Percentiles rank a stretch among this genome's conserved stretches.
Evolutionary conservation across 1,284 basidiomycete species (phyloP).

Genomic region (Cryptococcus amylolentus): DNA sequence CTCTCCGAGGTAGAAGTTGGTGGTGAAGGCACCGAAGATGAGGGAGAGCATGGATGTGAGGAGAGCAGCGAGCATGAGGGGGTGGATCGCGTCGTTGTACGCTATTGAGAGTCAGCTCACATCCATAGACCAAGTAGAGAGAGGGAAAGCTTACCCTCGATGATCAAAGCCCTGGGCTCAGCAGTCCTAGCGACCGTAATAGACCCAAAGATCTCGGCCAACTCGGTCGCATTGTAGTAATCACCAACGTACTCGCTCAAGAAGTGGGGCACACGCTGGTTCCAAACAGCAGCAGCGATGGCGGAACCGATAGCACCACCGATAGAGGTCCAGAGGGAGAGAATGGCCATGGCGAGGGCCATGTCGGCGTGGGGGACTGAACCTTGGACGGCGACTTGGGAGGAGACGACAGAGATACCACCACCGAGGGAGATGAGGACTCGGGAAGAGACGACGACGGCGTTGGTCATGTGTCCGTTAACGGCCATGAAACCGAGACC

Average conservation of each 20-base stretch:
- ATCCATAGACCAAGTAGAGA: neutral
- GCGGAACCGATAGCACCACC: slow-evolving; percentile 47
- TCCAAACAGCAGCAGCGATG: slow-evolving; percentile 44
- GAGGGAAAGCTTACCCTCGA: slow-evolving; percentile 13
- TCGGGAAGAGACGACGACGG: slow-evolving; percentile 38
- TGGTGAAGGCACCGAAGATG: slow-evolving; percentile 25
- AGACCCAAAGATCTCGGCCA: slow-evolving; percentile 32
- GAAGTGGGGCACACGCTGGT: slow-evolving; percentile 25
- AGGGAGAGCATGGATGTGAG: slow-evolving; percentile 28
- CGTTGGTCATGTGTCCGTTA: slow-evolving; percentile 26
- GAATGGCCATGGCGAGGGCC: slow-evolving; percentile 45
- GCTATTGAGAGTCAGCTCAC: slow-evolving; percentile 10
- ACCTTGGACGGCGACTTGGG: slow-evolving; percentile 45
- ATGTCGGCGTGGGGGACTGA: slow-evolving; percentile 49
- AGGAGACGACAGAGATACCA: slow-evolving; percentile 44
- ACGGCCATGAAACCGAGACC: slow-evolving; percentile 33
- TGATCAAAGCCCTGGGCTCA: slow-evolving; percentile 34
- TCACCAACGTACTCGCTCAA: slow-evolving; percentile 25
- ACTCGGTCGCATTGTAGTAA: slow-evolving; percentile 23
- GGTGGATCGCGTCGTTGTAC: slow-evolving; percentile 30
- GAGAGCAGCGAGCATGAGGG: slow-evolving; percentile 29
- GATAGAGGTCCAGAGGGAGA: slow-evolving; percentile 48
- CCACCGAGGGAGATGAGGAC: slow-evolving; percentile 43
- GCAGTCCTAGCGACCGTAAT: slow-evolving; percentile 29
- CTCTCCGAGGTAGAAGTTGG: slow-evolving; percentile 32